These are phyloP conservation scores for Globisporangium viniferum DNA, from an alignment of 352 stramenopile species.

Conservation along the genomic window DNA sequence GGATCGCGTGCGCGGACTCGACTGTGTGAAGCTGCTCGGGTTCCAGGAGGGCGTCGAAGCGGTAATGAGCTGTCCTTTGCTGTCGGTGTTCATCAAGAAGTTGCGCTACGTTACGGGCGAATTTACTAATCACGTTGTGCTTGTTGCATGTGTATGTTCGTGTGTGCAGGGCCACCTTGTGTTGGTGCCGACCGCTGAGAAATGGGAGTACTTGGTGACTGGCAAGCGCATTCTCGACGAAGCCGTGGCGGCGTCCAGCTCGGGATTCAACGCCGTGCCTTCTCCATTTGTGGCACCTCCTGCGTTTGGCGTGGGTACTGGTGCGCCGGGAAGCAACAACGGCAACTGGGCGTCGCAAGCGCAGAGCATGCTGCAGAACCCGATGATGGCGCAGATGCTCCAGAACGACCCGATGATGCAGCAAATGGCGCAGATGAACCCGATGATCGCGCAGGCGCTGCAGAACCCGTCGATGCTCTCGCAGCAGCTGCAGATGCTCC, in stretches of 20 bases:
- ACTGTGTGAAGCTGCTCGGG: slow-evolving; percentile 61
- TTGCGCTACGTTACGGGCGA: too few relatives aligned
- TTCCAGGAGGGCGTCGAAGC: slow-evolving; percentile 70
- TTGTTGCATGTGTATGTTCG: neutral
- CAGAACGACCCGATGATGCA: slow-evolving; percentile 70
- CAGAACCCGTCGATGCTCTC: slow-evolving; percentile 70
- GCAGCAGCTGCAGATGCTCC: slow-evolving; percentile 62
- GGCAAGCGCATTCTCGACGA: slow-evolving; percentile 71
- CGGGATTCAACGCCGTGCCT: slow-evolving; percentile 17
- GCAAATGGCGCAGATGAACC: slow-evolving; percentile 77
- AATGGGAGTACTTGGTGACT: slow-evolving; percentile 69
- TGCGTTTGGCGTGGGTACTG: neutral
- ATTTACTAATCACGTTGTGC: neutral
- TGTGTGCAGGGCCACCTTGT: slow-evolving; percentile 49
- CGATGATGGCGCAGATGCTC: slow-evolving; percentile 65
- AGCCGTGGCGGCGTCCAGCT: slow-evolving; percentile 9
- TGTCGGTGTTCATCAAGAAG: too few relatives aligned
- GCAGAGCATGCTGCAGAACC: slow-evolving; percentile 72
- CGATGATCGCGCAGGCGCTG: slow-evolving; percentile 73
- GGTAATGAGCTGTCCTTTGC: slow-evolving; percentile 20
- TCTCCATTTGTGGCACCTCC: neutral
- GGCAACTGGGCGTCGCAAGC: slow-evolving; percentile 53
- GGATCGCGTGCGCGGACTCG: slow-evolving; percentile 47
- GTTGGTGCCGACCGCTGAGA: slow-evolving; percentile 63
- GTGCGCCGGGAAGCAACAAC: neutral